Conservation (phyloP, 257 asterid genomes). For the Solanum pimpinellifolium region DNA sequence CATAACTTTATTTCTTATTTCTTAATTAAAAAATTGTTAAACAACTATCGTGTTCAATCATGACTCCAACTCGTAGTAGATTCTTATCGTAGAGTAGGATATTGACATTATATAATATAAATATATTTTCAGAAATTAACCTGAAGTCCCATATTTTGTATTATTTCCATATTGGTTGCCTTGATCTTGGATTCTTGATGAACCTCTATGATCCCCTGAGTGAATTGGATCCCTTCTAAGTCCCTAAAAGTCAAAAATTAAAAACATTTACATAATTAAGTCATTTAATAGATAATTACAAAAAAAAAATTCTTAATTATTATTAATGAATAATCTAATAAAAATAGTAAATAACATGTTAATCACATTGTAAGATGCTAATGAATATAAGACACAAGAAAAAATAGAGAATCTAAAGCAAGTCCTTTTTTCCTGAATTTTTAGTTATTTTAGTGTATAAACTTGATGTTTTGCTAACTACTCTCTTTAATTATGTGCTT, state of each 20-base stretch:
- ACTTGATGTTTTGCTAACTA: background rate
- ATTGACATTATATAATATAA: background rate
- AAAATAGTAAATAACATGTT: background rate
- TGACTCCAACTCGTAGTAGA: too few species aligned
- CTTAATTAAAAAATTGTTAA: too few species aligned
- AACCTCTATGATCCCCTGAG: background rate
- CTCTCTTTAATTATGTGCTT: background rate
- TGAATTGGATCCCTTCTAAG: constrained; percentile 32
- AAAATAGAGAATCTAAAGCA: background rate
- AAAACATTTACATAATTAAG: too few species aligned
- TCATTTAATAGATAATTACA: too few species aligned
- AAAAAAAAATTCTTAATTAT: too few species aligned
- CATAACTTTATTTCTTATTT: too few species aligned
- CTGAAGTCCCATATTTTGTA: constrained; percentile 23
- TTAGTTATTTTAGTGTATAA: background rate
- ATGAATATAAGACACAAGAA: background rate
- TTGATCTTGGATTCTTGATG: constrained; percentile 12
- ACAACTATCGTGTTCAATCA: too few species aligned
- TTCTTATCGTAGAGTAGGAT: background rate
- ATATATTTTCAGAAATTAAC: constrained; percentile 1
- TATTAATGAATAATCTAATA: background rate
- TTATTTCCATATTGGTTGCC: constrained; percentile 2
- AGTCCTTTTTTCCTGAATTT: background rate
- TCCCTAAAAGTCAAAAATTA: constrained; percentile 19
- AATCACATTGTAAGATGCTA: background rate